Base-by-base conservation (phyloP, 441 rosid species). In the Isatis lusitanica region DNA sequence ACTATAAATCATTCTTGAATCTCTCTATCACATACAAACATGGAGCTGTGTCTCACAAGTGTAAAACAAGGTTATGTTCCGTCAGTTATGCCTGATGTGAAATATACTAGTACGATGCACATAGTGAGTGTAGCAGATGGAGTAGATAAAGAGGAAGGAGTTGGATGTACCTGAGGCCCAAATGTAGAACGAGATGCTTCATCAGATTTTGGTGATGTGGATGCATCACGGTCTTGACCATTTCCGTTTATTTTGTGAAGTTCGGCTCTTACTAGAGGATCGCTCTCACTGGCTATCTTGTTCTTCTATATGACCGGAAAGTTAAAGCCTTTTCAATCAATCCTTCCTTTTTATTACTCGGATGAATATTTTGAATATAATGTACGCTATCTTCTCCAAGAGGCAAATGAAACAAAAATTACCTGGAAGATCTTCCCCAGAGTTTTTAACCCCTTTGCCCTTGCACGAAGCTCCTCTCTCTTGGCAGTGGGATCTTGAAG, bases 351-450 rank as follows among this genome's bases (percentile, higher is more conserved):
- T 60, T 33, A 59, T 66, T 38, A 35, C 56, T 50, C 4, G 2
- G 17, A 24, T 24, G 24, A 61, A 30, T 60, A 65, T 71, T 75
- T 60, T 55, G 36, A 63, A 65, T n/a, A 9, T 48, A 38, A 47
- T 68, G 13, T 15, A 24, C 7, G 4, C 13, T 68, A 28, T 21
- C 15, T 62, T 62, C 62, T 38, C 73, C 30, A 71, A 12, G 9
- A 46, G 61, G 40, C 15, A 2, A 30, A 31, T 60, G 26, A 55
- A 46, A 71, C 52, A 11, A 70, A 2, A 59, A 28, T 70, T 79
- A 94, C 99, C 99, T 92, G 97, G 79, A 94, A 92, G 75, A 90
- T 88, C 85, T 89, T 92, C 39, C 99, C 99, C 43, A 94, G 88
- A 75, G 97, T 86, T 83, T 94, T 94, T 83, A 94, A 78, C 24